phyloP scores from a whole-genome alignment of 1,284 basidiomycete genomes.

The Cystobasidium slooffiae region DNA sequence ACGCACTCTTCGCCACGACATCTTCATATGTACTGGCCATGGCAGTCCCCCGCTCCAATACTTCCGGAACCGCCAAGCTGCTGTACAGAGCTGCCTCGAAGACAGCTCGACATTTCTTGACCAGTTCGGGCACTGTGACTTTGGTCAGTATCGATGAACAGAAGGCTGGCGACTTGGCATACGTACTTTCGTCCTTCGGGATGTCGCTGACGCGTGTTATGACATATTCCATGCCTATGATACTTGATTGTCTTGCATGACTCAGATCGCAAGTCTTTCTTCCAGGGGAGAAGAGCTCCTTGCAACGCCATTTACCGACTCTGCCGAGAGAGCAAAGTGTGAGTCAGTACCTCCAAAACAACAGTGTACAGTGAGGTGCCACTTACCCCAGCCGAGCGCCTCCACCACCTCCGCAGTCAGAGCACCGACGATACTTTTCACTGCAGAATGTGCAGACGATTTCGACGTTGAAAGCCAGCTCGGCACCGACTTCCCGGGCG shows the following conservation, averaged over 20 bases:
- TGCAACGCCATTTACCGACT: slow-evolving; percentile 61
- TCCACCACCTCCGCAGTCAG: slow-evolving; percentile 40
- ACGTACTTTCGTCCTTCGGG: slow-evolving; percentile 21
- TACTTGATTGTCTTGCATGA: slow-evolving; percentile 53
- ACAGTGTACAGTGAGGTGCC: background rate
- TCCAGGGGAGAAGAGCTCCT: slow-evolving; percentile 59
- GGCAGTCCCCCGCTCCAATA: slow-evolving; percentile 56
- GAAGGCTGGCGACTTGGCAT: background rate
- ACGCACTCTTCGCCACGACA: slow-evolving; percentile 4
- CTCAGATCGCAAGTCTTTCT: slow-evolving; percentile 59
- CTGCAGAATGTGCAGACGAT: slow-evolving; percentile 47
- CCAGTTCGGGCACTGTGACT: background rate
- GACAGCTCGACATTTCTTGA: slow-evolving; percentile 53
- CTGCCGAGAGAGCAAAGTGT: slow-evolving; percentile 39
- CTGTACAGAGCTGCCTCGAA: slow-evolving; percentile 58
- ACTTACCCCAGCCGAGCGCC: slow-evolving; percentile 14
- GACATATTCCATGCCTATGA: slow-evolving; percentile 32
- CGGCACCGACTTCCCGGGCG: slow-evolving; percentile 1
- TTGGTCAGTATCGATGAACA: background rate
- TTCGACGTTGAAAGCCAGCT: slow-evolving; percentile 45
- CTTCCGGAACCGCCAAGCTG: slow-evolving; percentile 58
- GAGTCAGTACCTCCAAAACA: background rate
- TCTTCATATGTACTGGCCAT: slow-evolving; percentile 13
- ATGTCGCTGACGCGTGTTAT: slow-evolving; percentile 22
- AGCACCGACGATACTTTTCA: slow-evolving; percentile 46